These are phyloP conservation scores for Oryza nivara DNA, from an alignment of 176 grass and related monocot genomes.

Conservation along the genomic window DNA sequence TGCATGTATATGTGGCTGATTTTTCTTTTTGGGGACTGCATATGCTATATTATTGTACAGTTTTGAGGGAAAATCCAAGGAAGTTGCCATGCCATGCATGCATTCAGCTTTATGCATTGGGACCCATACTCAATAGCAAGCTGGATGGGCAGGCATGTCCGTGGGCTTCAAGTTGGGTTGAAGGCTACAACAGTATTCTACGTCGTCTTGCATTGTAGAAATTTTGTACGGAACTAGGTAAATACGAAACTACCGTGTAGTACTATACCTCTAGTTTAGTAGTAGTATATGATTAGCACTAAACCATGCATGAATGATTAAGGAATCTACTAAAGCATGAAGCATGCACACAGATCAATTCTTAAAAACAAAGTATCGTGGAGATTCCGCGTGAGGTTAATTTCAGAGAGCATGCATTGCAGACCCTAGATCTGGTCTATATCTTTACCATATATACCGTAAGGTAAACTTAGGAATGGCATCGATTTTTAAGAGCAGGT, in stretches of 20 bases:
- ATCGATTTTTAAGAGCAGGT: neutral
- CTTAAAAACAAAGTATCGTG: neutral
- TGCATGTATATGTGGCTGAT: neutral
- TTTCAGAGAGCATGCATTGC: neutral
- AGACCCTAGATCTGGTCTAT: neutral
- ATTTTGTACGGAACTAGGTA: neutral
- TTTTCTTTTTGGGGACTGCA: neutral
- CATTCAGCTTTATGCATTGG: slow-evolving; percentile 2
- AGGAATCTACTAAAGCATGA: slow-evolving; percentile 10
- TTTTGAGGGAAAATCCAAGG: neutral
- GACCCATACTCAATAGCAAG: neutral
- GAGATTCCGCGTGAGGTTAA: slow-evolving; percentile 2
- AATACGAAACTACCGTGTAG: neutral
- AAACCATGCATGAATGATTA: slow-evolving; percentile 26
- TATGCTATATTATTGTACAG: neutral
- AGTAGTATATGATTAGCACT: neutral
- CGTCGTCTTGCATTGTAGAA: neutral
- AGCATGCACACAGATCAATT: neutral
- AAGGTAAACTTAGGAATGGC: neutral
- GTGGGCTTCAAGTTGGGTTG: neutral
- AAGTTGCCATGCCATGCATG: neutral
- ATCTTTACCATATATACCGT: neutral
- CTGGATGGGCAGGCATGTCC: neutral
- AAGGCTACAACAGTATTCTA: neutral
- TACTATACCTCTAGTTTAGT: neutral